Base-by-base conservation (phyloP, 768 basidiomycete species). In the Chiua virens region DNA sequence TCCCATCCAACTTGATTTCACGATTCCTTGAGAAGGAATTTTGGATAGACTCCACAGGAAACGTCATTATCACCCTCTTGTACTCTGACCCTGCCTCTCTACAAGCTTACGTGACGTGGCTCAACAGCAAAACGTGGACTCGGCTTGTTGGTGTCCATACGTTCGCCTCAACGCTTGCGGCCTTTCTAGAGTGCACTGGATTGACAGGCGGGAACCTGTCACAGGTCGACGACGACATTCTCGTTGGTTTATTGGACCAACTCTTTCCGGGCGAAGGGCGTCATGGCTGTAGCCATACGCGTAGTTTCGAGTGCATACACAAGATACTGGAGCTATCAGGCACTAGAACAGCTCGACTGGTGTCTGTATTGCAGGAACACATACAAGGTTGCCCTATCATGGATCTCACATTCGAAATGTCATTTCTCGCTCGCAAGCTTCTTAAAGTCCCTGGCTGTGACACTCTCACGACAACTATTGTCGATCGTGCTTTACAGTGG, bases 401-500 rank as follows among this genome's bases (percentile, higher is more conserved):
- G n/a, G 44, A 60, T 22, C 44, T 72, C 7, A 62, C 69, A 1
- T 57, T 52, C 5, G 71, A 75, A 30, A 42, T 67, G 6, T 53
- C 77, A 18, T 54, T 47, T 8, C 43, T 78, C n/a, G 76, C 70
- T 2, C 54, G 50, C 20, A 68, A 53, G 30, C 54, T 75, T 38
- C 49, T 55, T 32, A 46, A 44, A 5, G 43, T 64, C n/a, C 36
- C 52, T 30, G 62, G 59, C 11, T 67, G 68, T 1, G 64, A 37
- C 47, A 22, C 28, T 67, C n/a, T 66, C 17, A 47, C 71, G 13
- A 60, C 62, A 3, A 59, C 40, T 22, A 52, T 83, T 9, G 61
- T 77, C 8, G 76, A 84, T 42, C 69, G 72, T 42, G 76, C 73
- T 2, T 59, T 86, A 58, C 76, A 80, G 47, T 81, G 81, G 78